Evolutionary conservation across 306 rosid species (phyloP).

Genomic region (Acacia melanoxylon): DNA sequence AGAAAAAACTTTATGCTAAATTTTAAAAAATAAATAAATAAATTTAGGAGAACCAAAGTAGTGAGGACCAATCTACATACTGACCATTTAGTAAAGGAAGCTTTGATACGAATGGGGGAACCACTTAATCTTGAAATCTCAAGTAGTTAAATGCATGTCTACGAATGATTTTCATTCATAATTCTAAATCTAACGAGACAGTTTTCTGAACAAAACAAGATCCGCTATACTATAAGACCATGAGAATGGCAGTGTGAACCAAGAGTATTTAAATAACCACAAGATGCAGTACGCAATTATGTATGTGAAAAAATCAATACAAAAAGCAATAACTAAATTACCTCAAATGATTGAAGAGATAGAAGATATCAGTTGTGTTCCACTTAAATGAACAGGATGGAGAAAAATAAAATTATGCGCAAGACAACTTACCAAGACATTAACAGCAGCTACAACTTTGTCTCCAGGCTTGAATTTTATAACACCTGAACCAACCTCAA

Average conservation of each 20-base stretch:
- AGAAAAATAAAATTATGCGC: not conserved
- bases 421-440: constrained; percentile 38
- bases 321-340: not conserved
- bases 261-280: not conserved
- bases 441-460: constrained; percentile 56
- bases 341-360: not conserved
- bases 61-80: not conserved
- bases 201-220: not conserved
- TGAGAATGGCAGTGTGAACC: not conserved
- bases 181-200: not conserved
- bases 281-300: not conserved
- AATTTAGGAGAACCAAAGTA: not conserved
- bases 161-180: not conserved
- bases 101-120: not conserved
- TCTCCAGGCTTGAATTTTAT: constrained; percentile 60
- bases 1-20: not conserved
- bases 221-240: not conserved
- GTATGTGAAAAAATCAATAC: not conserved
- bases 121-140: not conserved
- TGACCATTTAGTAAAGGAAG: not conserved
- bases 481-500: constrained; percentile 60
- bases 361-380: constrained; percentile 5
- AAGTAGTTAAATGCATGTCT: not conserved
- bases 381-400: not conserved
- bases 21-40: too few species aligned